Base-by-base conservation (phyloP, 1,284 basidiomycete species). In the Cryptococcus sp. region DNA sequence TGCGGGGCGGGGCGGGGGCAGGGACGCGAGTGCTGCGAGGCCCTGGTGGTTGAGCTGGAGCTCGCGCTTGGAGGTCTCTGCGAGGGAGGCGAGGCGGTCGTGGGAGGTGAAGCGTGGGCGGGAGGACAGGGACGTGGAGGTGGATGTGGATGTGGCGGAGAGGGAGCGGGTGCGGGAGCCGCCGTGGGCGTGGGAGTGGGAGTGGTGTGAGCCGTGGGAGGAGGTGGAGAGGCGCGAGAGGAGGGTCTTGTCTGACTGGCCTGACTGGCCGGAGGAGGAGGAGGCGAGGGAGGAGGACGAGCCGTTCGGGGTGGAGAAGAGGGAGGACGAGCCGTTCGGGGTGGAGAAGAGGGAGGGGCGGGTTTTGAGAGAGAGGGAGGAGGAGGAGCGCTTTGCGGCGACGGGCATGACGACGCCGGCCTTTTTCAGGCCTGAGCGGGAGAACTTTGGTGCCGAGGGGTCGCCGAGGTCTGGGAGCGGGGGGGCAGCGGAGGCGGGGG, bases 351-450 rank as follows among this genome's bases (percentile, higher is more conserved):
- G 16, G 50, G 44, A 54, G 4, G 28, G 21, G 8, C 38, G 21
- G 28, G 18, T 8, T 18, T 50, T 15, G 54, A 54, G 9, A 40
- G 55, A 46, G 11, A 60, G 48, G 3, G 62, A 64, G 13, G 61
- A 59, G 11, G 50, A 35, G 13, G 46, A 40, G 33, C 57, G 50
- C 18, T 63, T 59, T 12, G 69, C 69, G 23, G 69, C 48, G 8
- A 62, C 62, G 38, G 69, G 69, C 66, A 71, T 68, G 43, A 70
- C 51, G 11, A 71, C 57, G 7, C 62, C 64, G 20, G 58, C 62
- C 52, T 67, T 67, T 52, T 60, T 65, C 44, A 71, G 33, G 3
- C 59, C 57, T 0, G 68, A 56, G 33, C 69, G 53, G 28, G 69
- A 71, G 50, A 71, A 71, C 36, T 66, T 66, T 12, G 69, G 69